These are phyloP conservation scores for Capsicum rhomboideum DNA, from an alignment of 257 asterid species.

Conservation along the genomic window DNA sequence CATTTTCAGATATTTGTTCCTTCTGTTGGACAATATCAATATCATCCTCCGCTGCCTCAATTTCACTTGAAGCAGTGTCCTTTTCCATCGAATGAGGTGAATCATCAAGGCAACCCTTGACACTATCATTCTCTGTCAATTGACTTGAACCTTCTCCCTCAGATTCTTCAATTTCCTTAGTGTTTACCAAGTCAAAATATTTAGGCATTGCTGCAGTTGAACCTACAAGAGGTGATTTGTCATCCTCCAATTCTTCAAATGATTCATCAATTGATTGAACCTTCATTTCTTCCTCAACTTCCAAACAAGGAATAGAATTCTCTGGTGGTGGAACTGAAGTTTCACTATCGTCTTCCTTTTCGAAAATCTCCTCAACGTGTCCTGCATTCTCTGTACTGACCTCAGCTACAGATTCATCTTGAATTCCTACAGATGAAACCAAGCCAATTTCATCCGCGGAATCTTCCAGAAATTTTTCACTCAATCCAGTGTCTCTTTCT, in stretches of 20 bases:
- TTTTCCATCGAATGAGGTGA: not conserved
- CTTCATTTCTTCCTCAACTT: conserved; percentile 2
- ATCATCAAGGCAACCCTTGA: not conserved
- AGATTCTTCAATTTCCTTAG: not conserved
- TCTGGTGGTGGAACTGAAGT: not conserved
- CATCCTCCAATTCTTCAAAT: not conserved
- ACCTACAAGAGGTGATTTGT: not conserved
- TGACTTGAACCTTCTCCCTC: not conserved
- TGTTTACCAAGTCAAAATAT: not conserved
- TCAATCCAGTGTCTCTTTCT: conserved; percentile 14
- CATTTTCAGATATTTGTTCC: conserved; percentile 4
- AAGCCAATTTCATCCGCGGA: not conserved
- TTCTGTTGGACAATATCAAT: not conserved
- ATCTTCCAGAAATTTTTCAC: not conserved
- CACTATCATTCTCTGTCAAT: not conserved
- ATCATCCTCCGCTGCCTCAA: conserved; percentile 6
- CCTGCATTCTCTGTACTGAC: conserved; percentile 5
- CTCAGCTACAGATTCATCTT: conserved; percentile 2
- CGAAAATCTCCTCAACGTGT: conserved; percentile 1
- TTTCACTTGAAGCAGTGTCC: not conserved
- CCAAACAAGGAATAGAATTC: conserved; percentile 2
- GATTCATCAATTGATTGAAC: not conserved
- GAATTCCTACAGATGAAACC: not conserved
- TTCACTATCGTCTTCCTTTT: conserved; percentile 12
- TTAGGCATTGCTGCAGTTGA: not conserved